A percentile compares a stretch with the other conserved stretches of the same genome.
Conservation (phyloP, 148 eudicot species). For the Amaranthus palmeri region DNA sequence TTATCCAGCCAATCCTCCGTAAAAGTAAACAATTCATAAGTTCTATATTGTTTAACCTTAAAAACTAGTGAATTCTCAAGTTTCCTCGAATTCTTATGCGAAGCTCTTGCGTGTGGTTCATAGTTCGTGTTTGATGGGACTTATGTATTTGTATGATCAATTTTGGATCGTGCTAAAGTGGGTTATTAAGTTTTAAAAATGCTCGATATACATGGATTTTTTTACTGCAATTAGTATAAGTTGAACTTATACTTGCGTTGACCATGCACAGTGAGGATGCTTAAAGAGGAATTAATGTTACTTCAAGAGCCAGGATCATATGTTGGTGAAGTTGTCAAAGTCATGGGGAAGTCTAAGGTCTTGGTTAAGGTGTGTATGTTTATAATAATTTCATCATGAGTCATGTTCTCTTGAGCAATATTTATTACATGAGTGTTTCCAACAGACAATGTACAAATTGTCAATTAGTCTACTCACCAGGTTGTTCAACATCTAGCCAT, state of each 20-base stretch:
- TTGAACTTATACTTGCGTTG: constrained; percentile 2
- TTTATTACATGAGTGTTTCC: too few relatives aligned
- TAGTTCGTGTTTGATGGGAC: not conserved
- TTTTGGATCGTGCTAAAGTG: not conserved
- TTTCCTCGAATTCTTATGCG: not conserved
- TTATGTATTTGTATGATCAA: not conserved
- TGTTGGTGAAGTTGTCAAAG: constrained; percentile 64
- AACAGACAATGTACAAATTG: not conserved
- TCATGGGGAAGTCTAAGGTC: constrained; percentile 58
- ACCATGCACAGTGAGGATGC: constrained; percentile 26
- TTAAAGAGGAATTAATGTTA: constrained; percentile 48
- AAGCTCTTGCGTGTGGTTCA: not conserved
- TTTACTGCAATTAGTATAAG: not conserved
- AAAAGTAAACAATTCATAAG: too few relatives aligned
- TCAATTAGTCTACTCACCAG: not conserved
- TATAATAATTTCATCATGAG: not conserved
- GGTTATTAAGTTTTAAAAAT: not conserved
- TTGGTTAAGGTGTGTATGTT: constrained; percentile 38
- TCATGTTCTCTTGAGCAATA: not conserved
- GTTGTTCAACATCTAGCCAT: not conserved
- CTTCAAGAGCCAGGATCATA: constrained; percentile 65
- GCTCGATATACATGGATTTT: not conserved
- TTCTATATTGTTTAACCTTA: too few relatives aligned
- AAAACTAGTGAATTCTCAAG: too few relatives aligned
- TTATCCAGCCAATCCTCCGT: too few relatives aligned